Conservation (phyloP, 352 stramenopile species). For the Phytophthora vignae region DNA sequence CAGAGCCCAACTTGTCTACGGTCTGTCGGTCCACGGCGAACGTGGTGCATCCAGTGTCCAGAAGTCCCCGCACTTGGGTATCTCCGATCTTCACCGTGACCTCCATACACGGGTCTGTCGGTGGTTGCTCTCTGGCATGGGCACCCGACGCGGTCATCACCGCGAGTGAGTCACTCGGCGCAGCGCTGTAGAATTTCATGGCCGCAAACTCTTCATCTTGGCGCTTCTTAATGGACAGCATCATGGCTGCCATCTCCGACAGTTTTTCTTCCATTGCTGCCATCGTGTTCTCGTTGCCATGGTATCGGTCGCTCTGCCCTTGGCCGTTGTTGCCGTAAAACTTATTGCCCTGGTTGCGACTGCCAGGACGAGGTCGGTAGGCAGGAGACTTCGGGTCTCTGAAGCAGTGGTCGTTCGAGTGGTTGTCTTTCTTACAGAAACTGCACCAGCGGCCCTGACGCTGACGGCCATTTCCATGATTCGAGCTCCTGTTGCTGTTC, state of each 20-base stretch:
- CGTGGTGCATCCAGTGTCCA: background rate
- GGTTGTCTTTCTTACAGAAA: background rate
- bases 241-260: background rate
- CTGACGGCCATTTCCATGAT: too few relatives aligned
- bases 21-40: background rate
- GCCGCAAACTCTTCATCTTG: background rate
- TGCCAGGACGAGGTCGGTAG: background rate
- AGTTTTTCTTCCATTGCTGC: background rate
- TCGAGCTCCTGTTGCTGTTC: too few relatives aligned
- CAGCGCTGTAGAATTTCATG: background rate
- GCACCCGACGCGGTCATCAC: too few relatives aligned
- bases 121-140: too few relatives aligned
- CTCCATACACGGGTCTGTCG: background rate
- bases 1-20: background rate
- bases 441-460: background rate
- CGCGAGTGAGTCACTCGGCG: too few relatives aligned
- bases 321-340: too few relatives aligned
- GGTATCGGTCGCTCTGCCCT: background rate
- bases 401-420: background rate
- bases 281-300: background rate
- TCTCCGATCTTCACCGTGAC: background rate
- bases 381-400: background rate
- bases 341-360: background rate
- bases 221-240: background rate
- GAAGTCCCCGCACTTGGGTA: background rate